Evolutionary conservation across 2,329 filamentous ascomycete species (phyloP).

Genomic region (Sclerotinia nivalis): DNA sequence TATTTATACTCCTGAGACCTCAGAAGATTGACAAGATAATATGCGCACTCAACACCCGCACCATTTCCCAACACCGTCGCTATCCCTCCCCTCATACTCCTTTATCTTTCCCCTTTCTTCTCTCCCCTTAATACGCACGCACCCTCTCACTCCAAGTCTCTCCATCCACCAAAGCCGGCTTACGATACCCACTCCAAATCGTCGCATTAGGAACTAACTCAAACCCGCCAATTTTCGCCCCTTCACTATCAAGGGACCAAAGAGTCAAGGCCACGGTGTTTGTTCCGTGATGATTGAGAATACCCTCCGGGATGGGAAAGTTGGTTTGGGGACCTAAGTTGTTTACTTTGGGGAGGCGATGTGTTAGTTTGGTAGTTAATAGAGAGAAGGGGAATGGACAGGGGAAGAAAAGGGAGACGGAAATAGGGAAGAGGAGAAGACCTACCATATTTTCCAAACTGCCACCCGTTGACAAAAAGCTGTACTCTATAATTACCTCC

Average conservation of each 20-base stretch:
- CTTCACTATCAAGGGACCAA: conserved; percentile 54
- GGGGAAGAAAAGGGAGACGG: not conserved
- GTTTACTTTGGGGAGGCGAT: conserved; percentile 41
- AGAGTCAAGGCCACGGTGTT: conserved; percentile 70
- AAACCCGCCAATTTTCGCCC: conserved; percentile 27
- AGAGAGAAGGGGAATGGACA: not conserved
- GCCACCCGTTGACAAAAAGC: conserved; percentile 74
- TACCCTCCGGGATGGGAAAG: conserved; percentile 72
- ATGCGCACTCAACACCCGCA: not conserved
- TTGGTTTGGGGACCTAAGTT: conserved; percentile 72
- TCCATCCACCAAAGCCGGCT: conserved; percentile 36
- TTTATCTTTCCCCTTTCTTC: no score
- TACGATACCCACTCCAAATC: conserved; percentile 8
- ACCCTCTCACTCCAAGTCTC: not conserved
- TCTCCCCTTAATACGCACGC: not conserved
- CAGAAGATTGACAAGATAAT: no score
- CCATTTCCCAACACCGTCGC: not conserved
- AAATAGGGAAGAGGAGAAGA: not conserved
- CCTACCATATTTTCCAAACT: conserved; percentile 62
- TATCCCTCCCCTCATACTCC: no score
- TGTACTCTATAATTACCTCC: conserved; percentile 56
- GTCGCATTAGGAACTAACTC: not conserved
- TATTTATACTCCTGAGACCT: no score
- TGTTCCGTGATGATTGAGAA: conserved; percentile 67
- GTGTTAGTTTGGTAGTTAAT: not conserved